A percentile compares a stretch with the other conserved stretches of the same genome.
Conservation (phyloP, 129 eudicot genomes). For the Escallonia herrerae region DNA sequence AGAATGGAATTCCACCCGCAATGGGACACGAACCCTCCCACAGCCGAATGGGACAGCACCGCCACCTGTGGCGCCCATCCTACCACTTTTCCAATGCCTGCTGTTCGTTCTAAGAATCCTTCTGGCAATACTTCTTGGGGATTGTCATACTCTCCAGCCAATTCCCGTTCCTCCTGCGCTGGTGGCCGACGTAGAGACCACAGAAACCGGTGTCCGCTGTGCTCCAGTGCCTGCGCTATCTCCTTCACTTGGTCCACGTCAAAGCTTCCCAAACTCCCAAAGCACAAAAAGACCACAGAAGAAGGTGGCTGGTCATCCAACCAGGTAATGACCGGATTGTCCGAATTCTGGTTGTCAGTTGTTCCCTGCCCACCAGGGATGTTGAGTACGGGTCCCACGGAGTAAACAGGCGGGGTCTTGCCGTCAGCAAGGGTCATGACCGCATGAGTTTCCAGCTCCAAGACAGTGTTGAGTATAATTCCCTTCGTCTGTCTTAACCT, state of each 20-base stretch:
- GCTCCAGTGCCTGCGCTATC: background rate
- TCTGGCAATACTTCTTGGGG: background rate
- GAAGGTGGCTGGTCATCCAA: background rate
- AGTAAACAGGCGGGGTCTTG: background rate
- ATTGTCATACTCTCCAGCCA: background rate
- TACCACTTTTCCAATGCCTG: background rate
- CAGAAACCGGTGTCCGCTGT: background rate
- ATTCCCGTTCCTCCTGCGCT: background rate
- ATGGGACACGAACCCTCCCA: background rate
- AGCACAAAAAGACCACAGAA: background rate
- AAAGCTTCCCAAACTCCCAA: conserved; percentile 2
- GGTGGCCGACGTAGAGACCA: background rate
- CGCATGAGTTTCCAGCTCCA: background rate
- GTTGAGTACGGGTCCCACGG: background rate
- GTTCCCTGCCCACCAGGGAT: background rate
- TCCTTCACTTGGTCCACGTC: conserved; percentile 2
- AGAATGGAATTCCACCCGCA: background rate
- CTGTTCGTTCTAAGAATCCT: conserved; percentile 1
- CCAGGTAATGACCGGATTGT: background rate
- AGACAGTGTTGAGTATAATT: background rate
- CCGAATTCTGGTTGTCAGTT: background rate
- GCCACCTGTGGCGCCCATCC: conserved; percentile 1
- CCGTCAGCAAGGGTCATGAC: background rate
- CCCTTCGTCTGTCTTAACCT: background rate
- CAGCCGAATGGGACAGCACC: background rate